These are phyloP conservation scores for Cladosporium sp. DNA, from an alignment of 2,329 filamentous ascomycete genomes.

Conservation along the genomic window DNA sequence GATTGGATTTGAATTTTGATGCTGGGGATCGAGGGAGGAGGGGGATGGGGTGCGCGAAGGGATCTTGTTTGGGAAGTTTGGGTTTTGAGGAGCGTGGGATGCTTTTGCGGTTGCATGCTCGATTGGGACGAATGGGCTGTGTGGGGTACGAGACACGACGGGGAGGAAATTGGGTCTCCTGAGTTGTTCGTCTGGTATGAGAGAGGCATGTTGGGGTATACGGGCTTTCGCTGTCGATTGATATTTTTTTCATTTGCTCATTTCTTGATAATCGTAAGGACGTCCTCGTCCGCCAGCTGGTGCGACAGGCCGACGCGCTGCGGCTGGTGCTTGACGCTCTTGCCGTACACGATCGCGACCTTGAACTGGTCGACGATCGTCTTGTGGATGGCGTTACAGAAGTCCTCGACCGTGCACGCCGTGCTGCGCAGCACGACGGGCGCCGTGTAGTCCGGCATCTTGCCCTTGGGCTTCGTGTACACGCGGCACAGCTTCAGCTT, in stretches of 20 bases:
- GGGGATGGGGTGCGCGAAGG: no score
- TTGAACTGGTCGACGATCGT: conserved; percentile 95
- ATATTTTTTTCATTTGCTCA: conserved; percentile 10
- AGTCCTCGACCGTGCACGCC: conserved; percentile 89
- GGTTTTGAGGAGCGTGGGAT: no score
- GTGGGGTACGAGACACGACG: no score
- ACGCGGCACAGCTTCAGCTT: conserved; percentile 86
- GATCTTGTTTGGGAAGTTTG: no score
- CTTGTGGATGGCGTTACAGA: conserved; percentile 96
- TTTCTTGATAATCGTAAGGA: conserved; percentile 47
- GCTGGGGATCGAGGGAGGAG: no score
- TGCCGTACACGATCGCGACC: conserved; percentile 90
- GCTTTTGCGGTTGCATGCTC: no score
- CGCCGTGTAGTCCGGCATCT: conserved; percentile 81
- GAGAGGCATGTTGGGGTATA: no score
- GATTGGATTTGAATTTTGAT: no score
- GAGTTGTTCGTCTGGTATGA: no score
- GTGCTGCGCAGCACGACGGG: conserved; percentile 82
- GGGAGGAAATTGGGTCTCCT: no score
- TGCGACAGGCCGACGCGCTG: conserved; percentile 88
- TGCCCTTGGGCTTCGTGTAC: conserved; percentile 97
- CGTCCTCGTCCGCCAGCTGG: conserved; percentile 93
- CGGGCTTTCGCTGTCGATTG: no score
- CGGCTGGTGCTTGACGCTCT: conserved; percentile 97
- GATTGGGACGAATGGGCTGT: no score